These are phyloP conservation scores for Lunasporangiospora selenospora DNA, from an alignment of 192 early-diverging fungal genomes.

Conservation along the genomic window DNA sequence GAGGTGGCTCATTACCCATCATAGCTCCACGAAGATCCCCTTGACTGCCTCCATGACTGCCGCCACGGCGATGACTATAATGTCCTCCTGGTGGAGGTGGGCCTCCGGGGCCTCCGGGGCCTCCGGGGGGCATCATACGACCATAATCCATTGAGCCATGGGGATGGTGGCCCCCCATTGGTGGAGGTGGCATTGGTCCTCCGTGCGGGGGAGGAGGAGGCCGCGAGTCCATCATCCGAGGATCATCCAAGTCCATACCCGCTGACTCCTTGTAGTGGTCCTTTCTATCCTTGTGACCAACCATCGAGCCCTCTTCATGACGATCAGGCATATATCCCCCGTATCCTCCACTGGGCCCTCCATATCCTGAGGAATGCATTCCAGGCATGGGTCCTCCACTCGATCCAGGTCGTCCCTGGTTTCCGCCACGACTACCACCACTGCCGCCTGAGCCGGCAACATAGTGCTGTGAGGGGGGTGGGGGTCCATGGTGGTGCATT, in stretches of 20 bases:
- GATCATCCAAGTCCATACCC: conserved; percentile 41
- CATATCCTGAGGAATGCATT: conserved; percentile 32
- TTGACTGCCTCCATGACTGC: conserved; percentile 40
- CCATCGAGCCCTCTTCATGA: conserved; percentile 14
- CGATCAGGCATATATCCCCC: conserved; percentile 40
- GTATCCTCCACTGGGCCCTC: conserved; percentile 23
- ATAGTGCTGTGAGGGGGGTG: conserved; percentile 34
- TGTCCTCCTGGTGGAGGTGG: conserved; percentile 20
- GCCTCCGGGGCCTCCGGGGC: conserved; percentile 9
- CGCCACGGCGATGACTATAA: conserved; percentile 38
- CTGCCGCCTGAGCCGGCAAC: conserved; percentile 19
- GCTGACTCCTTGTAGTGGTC: conserved; percentile 43
- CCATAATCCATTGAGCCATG: conserved; percentile 48
- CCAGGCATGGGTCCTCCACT: conserved; percentile 26
- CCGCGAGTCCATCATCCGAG: conserved; percentile 36
- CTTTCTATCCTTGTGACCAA: conserved; percentile 29
- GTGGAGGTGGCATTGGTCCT: conserved; percentile 35
- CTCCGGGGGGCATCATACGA: conserved; percentile 43
- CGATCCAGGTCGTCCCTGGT: conserved; percentile 23
- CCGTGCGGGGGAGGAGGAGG: conserved; percentile 28
- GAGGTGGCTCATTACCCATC: conserved; percentile 30
- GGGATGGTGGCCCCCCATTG: conserved; percentile 29
- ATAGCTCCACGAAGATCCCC: conserved; percentile 33
- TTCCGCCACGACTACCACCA: conserved; percentile 9
- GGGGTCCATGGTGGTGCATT: conserved; percentile 30